Conservation (phyloP, 345 rosid species). For the Aquilaria malaccensis region DNA sequence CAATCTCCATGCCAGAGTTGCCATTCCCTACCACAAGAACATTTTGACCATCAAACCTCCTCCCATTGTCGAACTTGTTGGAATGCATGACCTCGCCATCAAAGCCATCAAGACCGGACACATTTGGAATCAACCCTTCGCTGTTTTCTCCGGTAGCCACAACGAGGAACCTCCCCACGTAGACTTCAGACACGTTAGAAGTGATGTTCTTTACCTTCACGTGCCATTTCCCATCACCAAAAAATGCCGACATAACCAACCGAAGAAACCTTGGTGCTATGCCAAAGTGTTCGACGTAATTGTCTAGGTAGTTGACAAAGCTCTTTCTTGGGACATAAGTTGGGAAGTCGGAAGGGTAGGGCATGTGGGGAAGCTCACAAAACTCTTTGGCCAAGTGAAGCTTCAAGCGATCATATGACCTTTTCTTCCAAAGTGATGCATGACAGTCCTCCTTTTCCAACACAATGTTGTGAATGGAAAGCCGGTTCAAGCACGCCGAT, state of each 20-base stretch:
- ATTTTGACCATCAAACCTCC: slow-evolving; percentile 18
- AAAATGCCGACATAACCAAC: slow-evolving; percentile 18
- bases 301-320: slow-evolving; percentile 42
- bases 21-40: slow-evolving; percentile 64
- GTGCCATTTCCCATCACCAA: slow-evolving; percentile 26
- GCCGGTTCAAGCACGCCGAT: slow-evolving; percentile 39
- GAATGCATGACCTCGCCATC: slow-evolving; percentile 42
- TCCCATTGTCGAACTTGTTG: slow-evolving; percentile 27
- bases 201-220: slow-evolving; percentile 19
- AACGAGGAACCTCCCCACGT: slow-evolving; percentile 33
- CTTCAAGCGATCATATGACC: slow-evolving; percentile 39
- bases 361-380: slow-evolving; percentile 47
- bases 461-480: slow-evolving; percentile 29
- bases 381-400: slow-evolving; percentile 45
- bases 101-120: slow-evolving; percentile 32
- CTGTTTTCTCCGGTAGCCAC: slow-evolving; percentile 46
- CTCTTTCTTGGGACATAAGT: slow-evolving; percentile 30
- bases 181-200: slow-evolving; percentile 11
- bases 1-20: slow-evolving; percentile 65
- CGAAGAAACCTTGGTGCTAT: slow-evolving; percentile 24
- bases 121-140: slow-evolving; percentile 27
- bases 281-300: slow-evolving; percentile 31
- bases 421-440: slow-evolving; percentile 51
- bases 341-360: slow-evolving; percentile 26
- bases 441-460: slow-evolving; percentile 46